phyloP scores from a whole-genome alignment of 2,329 filamentous ascomycete genomes.

The Alternaria ethzedia region DNA sequence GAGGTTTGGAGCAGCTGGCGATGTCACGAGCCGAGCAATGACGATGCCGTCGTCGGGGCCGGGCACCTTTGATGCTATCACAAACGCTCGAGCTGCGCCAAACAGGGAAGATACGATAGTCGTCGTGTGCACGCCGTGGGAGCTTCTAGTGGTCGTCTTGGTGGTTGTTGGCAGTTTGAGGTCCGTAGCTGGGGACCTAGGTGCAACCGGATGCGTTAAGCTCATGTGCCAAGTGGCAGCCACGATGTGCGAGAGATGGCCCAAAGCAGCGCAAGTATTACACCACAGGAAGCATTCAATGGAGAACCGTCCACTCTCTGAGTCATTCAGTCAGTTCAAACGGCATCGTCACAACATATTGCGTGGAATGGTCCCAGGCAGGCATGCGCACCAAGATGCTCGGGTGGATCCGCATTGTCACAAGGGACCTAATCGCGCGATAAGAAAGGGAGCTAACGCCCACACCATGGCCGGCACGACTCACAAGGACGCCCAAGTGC shows the following conservation, averaged over 20 bases:
- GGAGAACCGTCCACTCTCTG: not conserved
- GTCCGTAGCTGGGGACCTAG: slow-evolving; percentile 17
- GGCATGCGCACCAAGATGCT: slow-evolving; percentile 18
- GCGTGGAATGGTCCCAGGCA: slow-evolving; percentile 4
- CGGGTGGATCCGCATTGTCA: slow-evolving; percentile 26
- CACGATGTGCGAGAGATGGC: slow-evolving; percentile 14
- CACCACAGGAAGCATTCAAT: not conserved
- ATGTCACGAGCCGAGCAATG: slow-evolving; percentile 33
- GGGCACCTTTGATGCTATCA: not conserved
- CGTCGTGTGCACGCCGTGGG: not conserved
- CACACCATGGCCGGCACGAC: slow-evolving; percentile 1
- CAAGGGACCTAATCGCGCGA: slow-evolving; percentile 20
- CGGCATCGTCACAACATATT: not conserved
- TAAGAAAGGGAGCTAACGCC: slow-evolving; percentile 24
- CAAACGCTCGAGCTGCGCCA: slow-evolving; percentile 6
- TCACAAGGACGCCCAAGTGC: not conserved
- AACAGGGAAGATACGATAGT: not conserved
- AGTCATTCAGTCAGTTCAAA: not conserved
- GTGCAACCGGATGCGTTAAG: slow-evolving; percentile 28
- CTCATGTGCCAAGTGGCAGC: slow-evolving; percentile 32
- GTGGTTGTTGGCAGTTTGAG: slow-evolving; percentile 11
- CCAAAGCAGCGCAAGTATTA: slow-evolving; percentile 8
- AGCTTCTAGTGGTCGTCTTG: slow-evolving; percentile 2
- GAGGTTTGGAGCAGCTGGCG: slow-evolving; percentile 18
- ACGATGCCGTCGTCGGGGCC: slow-evolving; percentile 9